Evolutionary conservation across 371 early-diverging fungal genomes (phyloP).

Genomic region (Mortierella sp.): DNA sequence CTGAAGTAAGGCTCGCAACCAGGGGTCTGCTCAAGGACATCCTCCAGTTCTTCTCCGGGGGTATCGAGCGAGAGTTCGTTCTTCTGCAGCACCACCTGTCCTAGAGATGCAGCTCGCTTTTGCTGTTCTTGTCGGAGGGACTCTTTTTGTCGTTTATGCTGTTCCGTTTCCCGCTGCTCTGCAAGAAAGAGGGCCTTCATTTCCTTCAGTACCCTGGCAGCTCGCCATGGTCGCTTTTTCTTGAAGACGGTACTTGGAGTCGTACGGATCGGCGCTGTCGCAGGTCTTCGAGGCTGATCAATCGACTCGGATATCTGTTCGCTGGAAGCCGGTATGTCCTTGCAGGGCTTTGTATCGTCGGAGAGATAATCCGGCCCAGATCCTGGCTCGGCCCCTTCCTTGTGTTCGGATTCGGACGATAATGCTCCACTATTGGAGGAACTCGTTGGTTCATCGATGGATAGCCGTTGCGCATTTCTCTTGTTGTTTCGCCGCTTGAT

Average conservation of each 20-base stretch:
- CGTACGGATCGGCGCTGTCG: too few species aligned
- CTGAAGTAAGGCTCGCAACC: constrained; percentile 1
- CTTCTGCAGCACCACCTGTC: background rate
- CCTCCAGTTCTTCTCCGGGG: background rate
- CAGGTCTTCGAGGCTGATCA: too few species aligned
- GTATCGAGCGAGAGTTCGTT: background rate
- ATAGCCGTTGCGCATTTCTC: constrained; percentile 10
- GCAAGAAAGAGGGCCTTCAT: constrained; percentile 28
- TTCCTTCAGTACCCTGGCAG: constrained; percentile 22
- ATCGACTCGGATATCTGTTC: too few species aligned
- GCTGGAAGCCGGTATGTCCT: background rate
- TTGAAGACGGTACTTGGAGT: background rate
- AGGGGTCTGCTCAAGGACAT: constrained; percentile 5
- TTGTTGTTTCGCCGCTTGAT: constrained; percentile 15
- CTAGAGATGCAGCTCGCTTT: background rate
- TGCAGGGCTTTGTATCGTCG: background rate
- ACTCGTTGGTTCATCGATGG: constrained; percentile 47
- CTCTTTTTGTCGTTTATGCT: background rate
- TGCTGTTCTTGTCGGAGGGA: background rate
- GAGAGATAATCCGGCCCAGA: background rate
- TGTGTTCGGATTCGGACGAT: constrained; percentile 46
- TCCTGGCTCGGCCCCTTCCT: constrained; percentile 9
- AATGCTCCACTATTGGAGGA: constrained; percentile 27
- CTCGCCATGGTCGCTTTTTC: constrained; percentile 27
- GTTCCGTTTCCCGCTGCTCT: constrained; percentile 8